Conservation (phyloP, 2,329 filamentous ascomycete genomes). For the Nemania serpens region DNA sequence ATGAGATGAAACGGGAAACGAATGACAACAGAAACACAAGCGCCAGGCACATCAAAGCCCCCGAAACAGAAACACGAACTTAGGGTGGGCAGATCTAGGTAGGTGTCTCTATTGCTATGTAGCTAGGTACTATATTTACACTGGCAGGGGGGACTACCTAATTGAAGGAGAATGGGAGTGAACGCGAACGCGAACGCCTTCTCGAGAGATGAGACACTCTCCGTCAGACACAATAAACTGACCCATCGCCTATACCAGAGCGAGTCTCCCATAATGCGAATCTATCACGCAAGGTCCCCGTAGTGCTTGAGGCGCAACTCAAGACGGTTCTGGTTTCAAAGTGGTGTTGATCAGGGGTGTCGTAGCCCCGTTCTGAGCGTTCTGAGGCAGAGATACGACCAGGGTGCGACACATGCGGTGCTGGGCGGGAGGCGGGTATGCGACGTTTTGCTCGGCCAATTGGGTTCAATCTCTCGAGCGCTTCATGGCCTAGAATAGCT, state of each 20-base stretch:
- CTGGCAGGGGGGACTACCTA: neutral
- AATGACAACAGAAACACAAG: slow-evolving; percentile 37
- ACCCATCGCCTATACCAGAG: slow-evolving; percentile 3
- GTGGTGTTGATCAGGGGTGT: slow-evolving; percentile 28
- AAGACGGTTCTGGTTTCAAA: slow-evolving; percentile 40
- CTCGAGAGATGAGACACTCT: neutral
- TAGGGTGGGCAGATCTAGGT: too few relatives aligned
- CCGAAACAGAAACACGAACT: slow-evolving; percentile 21
- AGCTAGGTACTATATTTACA: neutral
- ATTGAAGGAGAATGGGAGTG: neutral
- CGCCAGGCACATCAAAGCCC: slow-evolving; percentile 29
- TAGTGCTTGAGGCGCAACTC: slow-evolving; percentile 8
- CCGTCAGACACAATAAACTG: slow-evolving; percentile 27
- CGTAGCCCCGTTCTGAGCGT: slow-evolving; percentile 11
- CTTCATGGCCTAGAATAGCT: neutral
- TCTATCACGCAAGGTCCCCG: neutral
- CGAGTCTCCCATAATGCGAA: neutral
- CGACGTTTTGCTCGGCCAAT: neutral
- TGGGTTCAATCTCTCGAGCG: neutral
- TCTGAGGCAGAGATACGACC: slow-evolving; percentile 19
- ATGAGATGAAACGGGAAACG: slow-evolving; percentile 32
- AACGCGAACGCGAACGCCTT: neutral
- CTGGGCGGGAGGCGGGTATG: neutral
- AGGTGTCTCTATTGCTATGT: neutral
- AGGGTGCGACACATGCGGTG: slow-evolving; percentile 22